Percentiles rank a stretch among this genome's conserved stretches.
phyloP scores from a whole-genome alignment of 2,329 filamentous ascomycete genomes.

The Hirsutella rhossiliensis region DNA sequence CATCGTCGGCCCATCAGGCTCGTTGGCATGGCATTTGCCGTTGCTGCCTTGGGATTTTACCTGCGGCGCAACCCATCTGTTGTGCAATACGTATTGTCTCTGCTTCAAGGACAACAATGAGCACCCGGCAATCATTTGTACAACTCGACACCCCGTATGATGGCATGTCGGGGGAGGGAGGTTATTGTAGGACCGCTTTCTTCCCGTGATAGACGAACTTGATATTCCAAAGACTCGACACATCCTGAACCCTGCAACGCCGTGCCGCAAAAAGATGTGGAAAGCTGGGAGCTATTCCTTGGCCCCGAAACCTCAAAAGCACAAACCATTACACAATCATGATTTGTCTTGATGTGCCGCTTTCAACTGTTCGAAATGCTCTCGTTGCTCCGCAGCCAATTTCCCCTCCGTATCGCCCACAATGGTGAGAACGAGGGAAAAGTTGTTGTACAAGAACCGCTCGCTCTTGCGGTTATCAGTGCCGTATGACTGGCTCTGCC shows the following conservation, averaged over 20 bases:
- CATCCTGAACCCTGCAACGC: background rate
- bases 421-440: constrained; percentile 86
- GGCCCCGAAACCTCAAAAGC: background rate
- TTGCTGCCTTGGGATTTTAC: constrained; percentile 58
- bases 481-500: constrained; percentile 61
- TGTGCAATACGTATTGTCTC: constrained; percentile 13
- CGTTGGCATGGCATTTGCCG: constrained; percentile 50
- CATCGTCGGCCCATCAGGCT: constrained; percentile 54
- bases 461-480: constrained; percentile 69
- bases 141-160: too few species aligned
- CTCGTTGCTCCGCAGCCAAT: constrained; percentile 61
- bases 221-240: too few species aligned
- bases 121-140: too few species aligned
- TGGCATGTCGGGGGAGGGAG: too few species aligned
- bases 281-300: background rate
- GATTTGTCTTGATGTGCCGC: constrained; percentile 37
- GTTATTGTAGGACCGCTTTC: too few species aligned
- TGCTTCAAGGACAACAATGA: constrained; percentile 10
- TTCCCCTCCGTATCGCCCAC: constrained; percentile 68
- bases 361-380: constrained; percentile 60
- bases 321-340: constrained; percentile 1
- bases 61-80: constrained; percentile 36
- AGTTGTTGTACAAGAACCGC: constrained; percentile 91
- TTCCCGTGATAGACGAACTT: too few species aligned
- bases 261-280: background rate